Base-by-base conservation (phyloP, 2,329 filamentous ascomycete species). In the Coniella lustricola region DNA sequence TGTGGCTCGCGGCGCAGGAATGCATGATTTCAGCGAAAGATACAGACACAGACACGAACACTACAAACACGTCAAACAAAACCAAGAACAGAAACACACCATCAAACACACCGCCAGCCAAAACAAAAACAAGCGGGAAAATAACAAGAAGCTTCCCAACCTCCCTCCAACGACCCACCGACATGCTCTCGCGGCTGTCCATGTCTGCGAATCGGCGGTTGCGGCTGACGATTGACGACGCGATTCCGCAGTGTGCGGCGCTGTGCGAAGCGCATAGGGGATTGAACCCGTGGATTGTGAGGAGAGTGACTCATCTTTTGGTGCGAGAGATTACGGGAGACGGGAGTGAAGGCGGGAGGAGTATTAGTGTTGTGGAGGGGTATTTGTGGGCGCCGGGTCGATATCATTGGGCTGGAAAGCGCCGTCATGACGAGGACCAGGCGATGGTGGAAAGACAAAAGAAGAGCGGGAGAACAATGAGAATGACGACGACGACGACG, bases 221-320 rank as follows among this genome's bases (percentile, higher is more conserved):
- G 21, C 20, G 48, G 32, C 41, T 54, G 16, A 53, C 49, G 48
- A n/a, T 46, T 34, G 36, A 46, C 25, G 39, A 54, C 48, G 10
- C 54, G 40, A 31, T 31, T 20, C 25, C 46, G 41, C 36, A 55
- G 46, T 54, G 56, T 9, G 55, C 56, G 13, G 45, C 52, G 9
- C 53, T 61, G 18, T 60, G 58, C 49, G 31, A 18, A 16, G 35
- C 38, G 10, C 59, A 60, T 33, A 37, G 37, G 14, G 43, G 42
- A 16, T 48, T 62, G 14, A 54, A 59, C 38, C 59, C 59, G 12
- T 46, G 16, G 8, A 21, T 60, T 3, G 21, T 59, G 14, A 68
- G 67, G 37, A 62, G 63, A 16, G 56, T 76, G n/a, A 72, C 72
- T 57, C 42, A 66, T 16, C 61, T 70, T 5, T 41, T 77, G 7